Conservation (phyloP, 139 green algal species). For the Dunaliella sp. region DNA sequence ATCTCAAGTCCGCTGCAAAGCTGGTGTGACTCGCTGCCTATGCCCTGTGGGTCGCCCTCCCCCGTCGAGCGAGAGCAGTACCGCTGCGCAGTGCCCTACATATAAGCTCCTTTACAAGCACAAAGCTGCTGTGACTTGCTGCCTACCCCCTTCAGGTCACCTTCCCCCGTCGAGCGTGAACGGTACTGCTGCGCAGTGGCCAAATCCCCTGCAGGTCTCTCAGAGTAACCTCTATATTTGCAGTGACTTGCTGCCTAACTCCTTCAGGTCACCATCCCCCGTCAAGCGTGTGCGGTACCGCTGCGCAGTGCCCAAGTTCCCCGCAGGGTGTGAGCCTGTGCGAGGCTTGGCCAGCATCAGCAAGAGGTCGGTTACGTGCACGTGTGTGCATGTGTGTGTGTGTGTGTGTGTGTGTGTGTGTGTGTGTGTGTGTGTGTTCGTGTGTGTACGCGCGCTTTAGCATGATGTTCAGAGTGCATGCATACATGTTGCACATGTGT, state of each 20-base stretch:
- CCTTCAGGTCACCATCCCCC: neutral
- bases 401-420: neutral
- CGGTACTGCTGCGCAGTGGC: no score
- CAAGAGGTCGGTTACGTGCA: constrained; percentile 27
- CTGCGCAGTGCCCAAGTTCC: neutral
- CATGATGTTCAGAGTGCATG: neutral
- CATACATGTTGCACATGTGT: neutral
- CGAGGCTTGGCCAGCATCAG: constrained; percentile 41
- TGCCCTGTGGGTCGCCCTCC: no score
- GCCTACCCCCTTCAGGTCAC: no score
- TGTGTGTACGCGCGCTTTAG: neutral
- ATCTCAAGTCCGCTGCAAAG: no score
- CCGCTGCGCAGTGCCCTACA: no score
- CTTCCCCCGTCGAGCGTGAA: no score
- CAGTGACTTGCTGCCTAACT: no score
- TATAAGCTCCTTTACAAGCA: no score
- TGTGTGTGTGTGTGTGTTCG: neutral
- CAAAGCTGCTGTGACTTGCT: no score
- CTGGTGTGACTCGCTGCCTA: no score
- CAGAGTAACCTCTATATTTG: no score
- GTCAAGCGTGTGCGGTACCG: neutral
- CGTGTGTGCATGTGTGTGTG: neutral
- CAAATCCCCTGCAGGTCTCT: neutral
- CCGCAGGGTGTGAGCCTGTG: constrained; percentile 21
- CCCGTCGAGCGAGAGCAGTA: no score